Percentiles rank a stretch among this genome's conserved stretches.
Evolutionary conservation across 208 protist genomes (phyloP).

Genomic region (Trypanosoma scelopori): DNA sequence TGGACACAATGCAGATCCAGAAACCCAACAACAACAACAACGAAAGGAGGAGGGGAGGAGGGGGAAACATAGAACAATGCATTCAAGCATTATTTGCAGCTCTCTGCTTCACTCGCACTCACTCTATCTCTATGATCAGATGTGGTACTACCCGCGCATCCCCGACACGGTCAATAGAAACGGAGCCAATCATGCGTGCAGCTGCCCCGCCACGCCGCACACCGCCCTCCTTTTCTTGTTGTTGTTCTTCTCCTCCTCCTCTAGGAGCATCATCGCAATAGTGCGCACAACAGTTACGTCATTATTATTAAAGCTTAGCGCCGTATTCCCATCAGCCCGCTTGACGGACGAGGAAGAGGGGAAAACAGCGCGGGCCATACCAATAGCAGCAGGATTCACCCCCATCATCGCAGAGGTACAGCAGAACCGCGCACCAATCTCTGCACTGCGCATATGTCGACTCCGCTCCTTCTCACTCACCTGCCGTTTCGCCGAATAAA

Average conservation of each 20-base stretch:
- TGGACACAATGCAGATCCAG: too few species aligned
- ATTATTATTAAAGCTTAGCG: constrained; percentile 17
- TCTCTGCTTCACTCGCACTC: background rate
- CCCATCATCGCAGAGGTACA: background rate
- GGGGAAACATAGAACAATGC: too few species aligned
- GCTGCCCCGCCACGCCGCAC: background rate
- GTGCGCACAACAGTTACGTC: constrained; percentile 10
- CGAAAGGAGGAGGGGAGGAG: too few species aligned
- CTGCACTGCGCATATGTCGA: background rate
- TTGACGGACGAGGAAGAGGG: background rate
- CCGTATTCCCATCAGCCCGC: constrained; percentile 1
- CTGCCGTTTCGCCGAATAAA: background rate
- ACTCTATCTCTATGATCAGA: background rate
- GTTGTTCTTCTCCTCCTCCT: constrained; percentile 18
- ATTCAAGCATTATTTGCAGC: background rate
- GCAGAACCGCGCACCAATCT: constrained; percentile 1
- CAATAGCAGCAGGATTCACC: background rate
- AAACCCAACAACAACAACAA: too few species aligned
- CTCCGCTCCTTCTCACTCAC: background rate
- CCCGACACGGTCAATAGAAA: too few species aligned
- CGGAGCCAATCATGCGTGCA: too few species aligned
- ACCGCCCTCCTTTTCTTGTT: background rate
- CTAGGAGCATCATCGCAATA: constrained; percentile 13
- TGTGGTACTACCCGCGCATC: too few species aligned
- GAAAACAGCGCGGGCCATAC: background rate